Evolutionary conservation across 2,329 filamentous ascomycete species (phyloP).

Genomic region (Aspergillus luchuensis): DNA sequence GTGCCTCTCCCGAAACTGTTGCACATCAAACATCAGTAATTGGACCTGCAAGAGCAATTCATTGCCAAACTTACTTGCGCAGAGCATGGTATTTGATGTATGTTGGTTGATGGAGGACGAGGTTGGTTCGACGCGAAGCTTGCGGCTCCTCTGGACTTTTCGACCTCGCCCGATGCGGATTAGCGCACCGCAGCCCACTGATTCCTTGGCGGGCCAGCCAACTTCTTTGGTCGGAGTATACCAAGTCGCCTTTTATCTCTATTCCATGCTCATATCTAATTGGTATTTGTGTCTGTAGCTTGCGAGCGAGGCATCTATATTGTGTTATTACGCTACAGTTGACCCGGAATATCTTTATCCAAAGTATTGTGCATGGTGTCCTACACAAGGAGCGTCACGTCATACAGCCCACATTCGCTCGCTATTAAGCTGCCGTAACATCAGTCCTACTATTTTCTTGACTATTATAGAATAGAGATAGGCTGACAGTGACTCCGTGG

Average conservation of each 20-base stretch:
- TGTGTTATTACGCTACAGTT: not conserved
- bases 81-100: conserved; percentile 54
- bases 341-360: not conserved
- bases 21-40: conserved; percentile 22
- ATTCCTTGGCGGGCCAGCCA: conserved; percentile 23
- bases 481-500: conserved; percentile 14
- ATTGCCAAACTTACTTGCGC: conserved; percentile 59
- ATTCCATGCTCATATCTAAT: not conserved
- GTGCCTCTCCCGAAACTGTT: conserved; percentile 91
- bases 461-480: not conserved
- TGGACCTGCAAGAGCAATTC: conserved; percentile 14
- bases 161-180: conserved; percentile 35
- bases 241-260: not conserved
- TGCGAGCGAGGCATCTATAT: not conserved
- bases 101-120: conserved; percentile 26
- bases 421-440: not conserved
- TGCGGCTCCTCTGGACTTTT: conserved; percentile 42
- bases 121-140: conserved; percentile 33
- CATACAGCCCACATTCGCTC: not conserved
- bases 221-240: not conserved
- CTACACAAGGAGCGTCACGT: not conserved
- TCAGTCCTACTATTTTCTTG: not conserved
- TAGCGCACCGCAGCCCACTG: conserved; percentile 29
- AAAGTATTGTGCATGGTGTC: not conserved
- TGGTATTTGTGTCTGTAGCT: not conserved